These are phyloP conservation scores for Termitomyces sp. DNA, from an alignment of 768 basidiomycete species.

Conservation along the genomic window DNA sequence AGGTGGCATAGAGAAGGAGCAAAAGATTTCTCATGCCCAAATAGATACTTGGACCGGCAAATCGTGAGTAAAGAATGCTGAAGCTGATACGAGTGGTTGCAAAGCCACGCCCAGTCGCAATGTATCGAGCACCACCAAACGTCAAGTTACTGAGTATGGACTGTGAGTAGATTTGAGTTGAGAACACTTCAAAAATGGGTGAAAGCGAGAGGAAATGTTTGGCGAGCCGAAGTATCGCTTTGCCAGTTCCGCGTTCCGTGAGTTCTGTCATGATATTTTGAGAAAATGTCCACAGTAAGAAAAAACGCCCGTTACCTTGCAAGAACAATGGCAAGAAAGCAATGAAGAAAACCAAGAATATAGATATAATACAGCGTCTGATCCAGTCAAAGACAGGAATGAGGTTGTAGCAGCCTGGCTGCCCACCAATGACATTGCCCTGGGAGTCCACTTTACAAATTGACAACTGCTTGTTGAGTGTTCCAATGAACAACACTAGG, in stretches of 20 bases:
- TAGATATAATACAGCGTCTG: slow-evolving; percentile 91
- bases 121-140: slow-evolving; percentile 98
- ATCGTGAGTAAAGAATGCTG: slow-evolving; percentile 95
- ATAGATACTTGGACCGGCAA: slow-evolving; percentile 99
- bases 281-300: not conserved
- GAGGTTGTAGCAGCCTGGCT: slow-evolving; percentile 93
- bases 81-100: slow-evolving; percentile 96
- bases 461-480: slow-evolving; percentile 86
- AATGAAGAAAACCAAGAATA: slow-evolving; percentile 98
- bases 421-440: slow-evolving; percentile 75
- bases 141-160: slow-evolving; percentile 95
- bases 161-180: slow-evolving; percentile 97
- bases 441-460: slow-evolving; percentile 85
- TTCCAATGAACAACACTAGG: slow-evolving; percentile 74
- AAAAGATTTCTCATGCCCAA: slow-evolving; percentile 94
- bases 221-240: slow-evolving; percentile 86
- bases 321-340: slow-evolving; percentile 95
- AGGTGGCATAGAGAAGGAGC: slow-evolving; percentile 83
- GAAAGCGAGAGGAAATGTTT: slow-evolving; percentile 98
- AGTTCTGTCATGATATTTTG: slow-evolving; percentile 55
- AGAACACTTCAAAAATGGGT: slow-evolving; percentile 98
- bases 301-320: slow-evolving; percentile 59
- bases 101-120: slow-evolving; percentile 98
- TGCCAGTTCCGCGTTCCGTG: slow-evolving; percentile 93
- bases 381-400: slow-evolving; percentile 98